phyloP scores from a whole-genome alignment of 108 stramenopile genomes.

The Nitzschia sp. region DNA sequence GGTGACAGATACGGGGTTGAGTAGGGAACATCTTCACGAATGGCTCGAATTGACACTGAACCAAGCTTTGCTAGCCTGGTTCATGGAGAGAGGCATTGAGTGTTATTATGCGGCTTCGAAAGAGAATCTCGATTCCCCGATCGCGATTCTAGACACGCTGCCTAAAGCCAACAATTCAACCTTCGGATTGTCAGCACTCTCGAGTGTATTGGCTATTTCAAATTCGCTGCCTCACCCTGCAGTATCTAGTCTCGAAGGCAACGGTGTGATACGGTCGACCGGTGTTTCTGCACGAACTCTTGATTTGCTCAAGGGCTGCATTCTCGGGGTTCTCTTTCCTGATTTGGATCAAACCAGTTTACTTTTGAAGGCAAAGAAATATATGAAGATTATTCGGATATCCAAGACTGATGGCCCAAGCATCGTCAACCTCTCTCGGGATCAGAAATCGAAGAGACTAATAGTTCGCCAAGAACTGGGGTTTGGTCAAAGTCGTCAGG shows the following conservation, averaged over 20 bases:
- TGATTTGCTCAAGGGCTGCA: constrained; percentile 41
- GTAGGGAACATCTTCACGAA: constrained; percentile 55
- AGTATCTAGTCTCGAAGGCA: constrained; percentile 29
- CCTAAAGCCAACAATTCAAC: constrained; percentile 33
- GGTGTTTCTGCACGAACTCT: constrained; percentile 56
- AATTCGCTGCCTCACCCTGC: constrained; percentile 68
- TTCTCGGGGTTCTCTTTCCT: constrained; percentile 13
- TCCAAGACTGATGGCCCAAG: constrained; percentile 25
- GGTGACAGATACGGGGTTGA: constrained; percentile 62
- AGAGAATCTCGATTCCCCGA: neutral
- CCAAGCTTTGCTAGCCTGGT: constrained; percentile 68
- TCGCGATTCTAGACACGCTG: neutral
- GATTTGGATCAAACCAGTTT: neutral
- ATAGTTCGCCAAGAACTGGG: neutral
- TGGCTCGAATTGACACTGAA: constrained; percentile 65
- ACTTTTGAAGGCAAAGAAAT: neutral
- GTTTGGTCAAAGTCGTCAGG: neutral
- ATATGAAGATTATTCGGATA: constrained; percentile 24
- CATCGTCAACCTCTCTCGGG: constrained; percentile 28
- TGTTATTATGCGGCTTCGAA: neutral
- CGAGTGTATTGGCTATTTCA: constrained; percentile 41
- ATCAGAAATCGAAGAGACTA: neutral
- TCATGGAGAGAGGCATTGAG: constrained; percentile 59
- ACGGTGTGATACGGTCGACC: constrained; percentile 46
- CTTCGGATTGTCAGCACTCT: constrained; percentile 53